phyloP scores from a whole-genome alignment of 805 yeast species.

The Candida pini region DNA sequence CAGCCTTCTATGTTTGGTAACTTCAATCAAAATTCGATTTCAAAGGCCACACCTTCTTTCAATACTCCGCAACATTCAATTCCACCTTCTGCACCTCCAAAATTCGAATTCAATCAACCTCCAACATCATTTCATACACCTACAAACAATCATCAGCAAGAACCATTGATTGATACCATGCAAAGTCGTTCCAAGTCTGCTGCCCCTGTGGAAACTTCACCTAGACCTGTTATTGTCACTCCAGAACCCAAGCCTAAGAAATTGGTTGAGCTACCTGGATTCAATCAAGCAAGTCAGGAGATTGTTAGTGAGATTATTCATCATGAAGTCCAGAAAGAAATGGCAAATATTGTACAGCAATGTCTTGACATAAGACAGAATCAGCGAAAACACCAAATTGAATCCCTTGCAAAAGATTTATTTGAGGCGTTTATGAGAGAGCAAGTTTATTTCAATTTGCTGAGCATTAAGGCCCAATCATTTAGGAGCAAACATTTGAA shows the following conservation, averaged over 20 bases:
- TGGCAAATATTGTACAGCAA: conserved; percentile 8
- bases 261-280: conserved; percentile 25
- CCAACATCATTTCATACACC: no score
- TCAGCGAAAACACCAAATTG: conserved; percentile 23
- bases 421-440: conserved; percentile 60
- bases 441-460: conserved; percentile 36
- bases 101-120: no score
- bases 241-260: conserved; percentile 9
- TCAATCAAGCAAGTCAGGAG: conserved; percentile 24
- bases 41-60: no score
- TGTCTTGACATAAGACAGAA: conserved; percentile 4
- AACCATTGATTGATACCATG: no score
- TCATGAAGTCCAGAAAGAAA: conserved; percentile 24
- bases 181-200: no score
- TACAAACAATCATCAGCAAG: no score
- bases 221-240: background rate
- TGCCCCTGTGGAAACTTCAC: background rate
- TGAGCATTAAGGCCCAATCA: conserved; percentile 42
- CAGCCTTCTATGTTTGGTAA: no score
- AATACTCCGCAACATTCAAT: no score
- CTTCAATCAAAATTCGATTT: no score
- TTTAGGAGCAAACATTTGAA: conserved; percentile 31
- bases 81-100: no score
- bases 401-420: conserved; percentile 43
- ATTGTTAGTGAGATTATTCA: conserved; percentile 21